Conservation (phyloP, 768 basidiomycete genomes). For the Psilocybe cubensis region DNA sequence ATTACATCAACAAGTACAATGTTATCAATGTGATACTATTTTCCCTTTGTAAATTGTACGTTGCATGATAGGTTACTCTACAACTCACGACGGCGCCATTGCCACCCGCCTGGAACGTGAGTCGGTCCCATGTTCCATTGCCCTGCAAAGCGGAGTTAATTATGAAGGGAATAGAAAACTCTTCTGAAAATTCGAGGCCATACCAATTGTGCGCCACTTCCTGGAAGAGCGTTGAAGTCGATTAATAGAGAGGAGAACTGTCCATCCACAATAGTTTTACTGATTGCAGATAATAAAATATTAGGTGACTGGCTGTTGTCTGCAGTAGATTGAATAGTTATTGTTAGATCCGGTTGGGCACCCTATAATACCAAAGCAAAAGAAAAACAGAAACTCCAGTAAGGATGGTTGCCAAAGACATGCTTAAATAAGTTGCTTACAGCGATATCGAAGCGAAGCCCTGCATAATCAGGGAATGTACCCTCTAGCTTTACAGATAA, state of each 20-base stretch:
- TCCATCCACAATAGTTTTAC: constrained; percentile 36
- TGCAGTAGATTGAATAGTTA: constrained; percentile 41
- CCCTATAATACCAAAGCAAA: constrained; percentile 41
- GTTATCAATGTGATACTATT: constrained; percentile 55
- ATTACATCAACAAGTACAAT: constrained; percentile 44
- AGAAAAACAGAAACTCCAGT: too few species aligned
- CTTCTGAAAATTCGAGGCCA: neutral
- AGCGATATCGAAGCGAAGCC: constrained; percentile 54
- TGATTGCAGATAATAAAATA: constrained; percentile 47
- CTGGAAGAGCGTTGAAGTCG: constrained; percentile 51
- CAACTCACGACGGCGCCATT: constrained; percentile 45
- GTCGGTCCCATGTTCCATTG: constrained; percentile 50
- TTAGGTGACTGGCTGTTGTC: constrained; percentile 39
- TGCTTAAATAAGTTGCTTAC: constrained; percentile 26
- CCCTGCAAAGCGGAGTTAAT: constrained; percentile 29
- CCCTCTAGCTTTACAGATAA: constrained; percentile 49
- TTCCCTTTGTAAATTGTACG: neutral
- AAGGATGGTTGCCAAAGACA: neutral
- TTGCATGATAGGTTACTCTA: neutral
- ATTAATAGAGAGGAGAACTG: constrained; percentile 48
- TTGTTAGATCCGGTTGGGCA: constrained; percentile 45
- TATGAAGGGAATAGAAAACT: neutral
- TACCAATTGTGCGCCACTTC: constrained; percentile 42
- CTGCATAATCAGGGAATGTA: constrained; percentile 46
- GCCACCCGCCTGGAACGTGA: constrained; percentile 49